These are phyloP conservation scores for Akanthomyces muscarius DNA, from an alignment of 2,329 filamentous ascomycete species.

Conservation along the genomic window DNA sequence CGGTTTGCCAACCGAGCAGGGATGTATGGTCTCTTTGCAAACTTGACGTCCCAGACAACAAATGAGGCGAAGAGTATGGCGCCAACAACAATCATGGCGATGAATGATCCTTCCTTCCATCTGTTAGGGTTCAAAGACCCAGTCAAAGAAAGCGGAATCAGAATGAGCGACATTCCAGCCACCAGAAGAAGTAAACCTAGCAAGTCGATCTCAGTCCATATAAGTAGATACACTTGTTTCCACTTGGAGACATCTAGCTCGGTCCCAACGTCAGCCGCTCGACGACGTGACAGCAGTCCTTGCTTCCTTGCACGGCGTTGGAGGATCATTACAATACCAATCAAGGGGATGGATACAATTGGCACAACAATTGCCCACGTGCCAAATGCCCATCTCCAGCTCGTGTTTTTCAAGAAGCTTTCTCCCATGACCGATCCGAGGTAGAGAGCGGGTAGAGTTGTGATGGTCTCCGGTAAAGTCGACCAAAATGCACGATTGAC, in stretches of 20 bases:
- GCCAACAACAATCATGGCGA: conserved; percentile 35
- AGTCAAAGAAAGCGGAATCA: conserved; percentile 36
- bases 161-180: conserved; percentile 30
- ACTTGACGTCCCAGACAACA: conserved; percentile 34
- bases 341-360: conserved; percentile 29
- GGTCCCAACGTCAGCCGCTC: neutral
- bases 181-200: conserved; percentile 31
- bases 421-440: conserved; percentile 32
- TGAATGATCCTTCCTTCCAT: conserved; percentile 32
- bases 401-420: conserved; percentile 32
- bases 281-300: neutral
- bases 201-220: conserved; percentile 33
- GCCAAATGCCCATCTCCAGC: conserved; percentile 41
- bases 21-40: conserved; percentile 35
- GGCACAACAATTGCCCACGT: conserved; percentile 40
- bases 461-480: conserved; percentile 49
- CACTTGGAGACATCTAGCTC: neutral
- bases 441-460: conserved; percentile 30
- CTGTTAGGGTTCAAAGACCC: conserved; percentile 30
- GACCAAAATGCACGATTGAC: conserved; percentile 58
- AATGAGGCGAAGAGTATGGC: conserved; percentile 26
- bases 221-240: conserved; percentile 23
- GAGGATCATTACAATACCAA: conserved; percentile 30
- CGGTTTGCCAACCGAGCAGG: conserved; percentile 36
- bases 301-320: conserved; percentile 25